A percentile compares a stretch with the other conserved stretches of the same genome.
phyloP scores from a whole-genome alignment of 1,284 basidiomycete species.

The Fistulina hepatica region DNA sequence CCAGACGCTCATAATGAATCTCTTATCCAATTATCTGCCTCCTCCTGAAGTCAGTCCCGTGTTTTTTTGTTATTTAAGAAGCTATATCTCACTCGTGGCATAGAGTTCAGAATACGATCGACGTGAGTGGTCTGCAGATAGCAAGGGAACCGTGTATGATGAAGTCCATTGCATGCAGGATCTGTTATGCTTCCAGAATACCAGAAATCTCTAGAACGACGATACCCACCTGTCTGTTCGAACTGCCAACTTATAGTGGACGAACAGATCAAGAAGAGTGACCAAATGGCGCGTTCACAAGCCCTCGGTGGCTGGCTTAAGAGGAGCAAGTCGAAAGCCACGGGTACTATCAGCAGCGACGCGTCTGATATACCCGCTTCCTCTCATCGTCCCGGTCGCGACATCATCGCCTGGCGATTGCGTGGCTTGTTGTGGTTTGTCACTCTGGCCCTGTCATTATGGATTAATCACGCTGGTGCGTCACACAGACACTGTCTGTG shows the following conservation, averaged over 20 bases:
- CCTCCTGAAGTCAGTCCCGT: slow-evolving; percentile 38
- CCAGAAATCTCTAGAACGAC: slow-evolving; percentile 51
- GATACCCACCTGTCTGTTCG: slow-evolving; percentile 80
- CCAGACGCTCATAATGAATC: slow-evolving; percentile 74
- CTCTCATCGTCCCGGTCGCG: too few relatives aligned
- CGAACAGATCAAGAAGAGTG: slow-evolving; percentile 63
- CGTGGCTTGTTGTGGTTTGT: slow-evolving; percentile 52
- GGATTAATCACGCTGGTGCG: slow-evolving; percentile 36
- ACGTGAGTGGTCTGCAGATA: too few relatives aligned
- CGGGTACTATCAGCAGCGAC: slow-evolving; percentile 27
- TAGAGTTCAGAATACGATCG: slow-evolving; percentile 58
- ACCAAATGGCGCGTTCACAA: slow-evolving; percentile 71
- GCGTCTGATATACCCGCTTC: slow-evolving; percentile 28
- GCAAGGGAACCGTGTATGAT: too few relatives aligned
- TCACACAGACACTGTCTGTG: slow-evolving; percentile 5
- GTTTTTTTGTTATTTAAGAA: slow-evolving; percentile 2
- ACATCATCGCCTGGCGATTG: slow-evolving; percentile 47
- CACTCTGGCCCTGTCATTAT: slow-evolving; percentile 34
- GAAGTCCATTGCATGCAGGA: slow-evolving; percentile 35
- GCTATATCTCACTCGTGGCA: slow-evolving; percentile 4
- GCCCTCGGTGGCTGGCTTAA: slow-evolving; percentile 64
- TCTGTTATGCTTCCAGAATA: slow-evolving; percentile 38
- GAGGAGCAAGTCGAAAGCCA: slow-evolving; percentile 49
- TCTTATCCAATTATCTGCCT: slow-evolving; percentile 83
- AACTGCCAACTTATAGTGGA: slow-evolving; percentile 69